These are phyloP conservation scores for Amauroascus niger DNA, from an alignment of 2,329 filamentous ascomycete genomes.

Conservation along the genomic window DNA sequence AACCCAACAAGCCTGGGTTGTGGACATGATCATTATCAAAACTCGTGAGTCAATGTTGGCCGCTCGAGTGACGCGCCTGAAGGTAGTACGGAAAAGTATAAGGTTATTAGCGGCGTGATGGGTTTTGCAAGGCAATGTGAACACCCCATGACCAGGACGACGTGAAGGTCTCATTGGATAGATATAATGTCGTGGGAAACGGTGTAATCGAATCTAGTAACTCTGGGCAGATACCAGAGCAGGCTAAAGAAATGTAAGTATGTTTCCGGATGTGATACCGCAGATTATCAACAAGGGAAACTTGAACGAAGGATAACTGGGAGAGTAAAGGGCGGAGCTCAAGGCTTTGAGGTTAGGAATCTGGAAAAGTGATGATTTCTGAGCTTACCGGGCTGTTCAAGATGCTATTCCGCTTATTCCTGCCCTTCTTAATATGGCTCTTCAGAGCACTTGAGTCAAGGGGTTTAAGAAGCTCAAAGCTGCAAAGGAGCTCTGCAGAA, in stretches of 20 bases:
- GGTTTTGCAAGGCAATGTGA: not conserved
- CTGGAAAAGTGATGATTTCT: not conserved
- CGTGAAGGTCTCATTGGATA: not conserved
- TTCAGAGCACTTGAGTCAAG: conserved; percentile 92
- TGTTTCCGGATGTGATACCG: conserved; percentile 17
- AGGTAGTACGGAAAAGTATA: not conserved
- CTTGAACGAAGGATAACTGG: not conserved
- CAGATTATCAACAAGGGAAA: not conserved
- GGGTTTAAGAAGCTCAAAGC: conserved; percentile 92
- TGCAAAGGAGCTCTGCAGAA: conserved; percentile 83
- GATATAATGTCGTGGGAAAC: not conserved
- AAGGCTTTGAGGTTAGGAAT: not conserved
- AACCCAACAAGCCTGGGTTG: not conserved
- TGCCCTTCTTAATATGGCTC: conserved; percentile 96
- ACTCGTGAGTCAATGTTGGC: not conserved
- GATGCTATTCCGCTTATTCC: conserved; percentile 89
- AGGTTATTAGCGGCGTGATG: not conserved
- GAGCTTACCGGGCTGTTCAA: conserved; percentile 84
- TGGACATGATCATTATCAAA: not conserved
- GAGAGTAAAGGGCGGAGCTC: not conserved
- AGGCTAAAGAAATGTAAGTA: conserved; percentile 25
- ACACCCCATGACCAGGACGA: not conserved
- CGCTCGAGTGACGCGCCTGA: not conserved
- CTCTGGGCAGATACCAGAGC: conserved; percentile 39
- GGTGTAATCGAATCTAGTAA: conserved; percentile 24